These are phyloP conservation scores for Ogataea allantospora DNA, from an alignment of 805 yeast genomes.

Conservation along the genomic window DNA sequence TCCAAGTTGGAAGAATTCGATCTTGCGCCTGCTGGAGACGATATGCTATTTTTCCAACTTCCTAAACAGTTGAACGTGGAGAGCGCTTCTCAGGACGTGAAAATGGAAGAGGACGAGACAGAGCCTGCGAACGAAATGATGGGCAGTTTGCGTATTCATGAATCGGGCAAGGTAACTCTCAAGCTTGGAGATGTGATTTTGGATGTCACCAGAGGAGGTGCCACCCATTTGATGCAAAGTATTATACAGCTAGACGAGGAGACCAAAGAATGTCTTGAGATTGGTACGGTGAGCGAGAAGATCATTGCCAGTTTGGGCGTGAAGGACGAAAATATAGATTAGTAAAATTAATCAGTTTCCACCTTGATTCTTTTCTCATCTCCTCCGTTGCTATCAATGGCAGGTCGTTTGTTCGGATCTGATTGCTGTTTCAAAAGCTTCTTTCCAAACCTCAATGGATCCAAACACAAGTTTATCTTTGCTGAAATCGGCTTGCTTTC, in stretches of 20 bases:
- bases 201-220: constrained; percentile 72
- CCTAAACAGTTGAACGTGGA: constrained; percentile 24
- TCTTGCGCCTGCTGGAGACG: constrained; percentile 9
- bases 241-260: constrained; percentile 45
- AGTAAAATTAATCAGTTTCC: constrained; percentile 7
- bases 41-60: constrained; percentile 30
- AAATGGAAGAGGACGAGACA: constrained; percentile 10
- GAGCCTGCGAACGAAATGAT: constrained; percentile 42
- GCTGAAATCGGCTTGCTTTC: constrained; percentile 63
- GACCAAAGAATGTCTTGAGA: constrained; percentile 40
- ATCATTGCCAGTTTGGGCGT: constrained; percentile 56
- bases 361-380: constrained; percentile 25
- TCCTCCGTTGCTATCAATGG: constrained; percentile 10
- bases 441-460: constrained; percentile 43
- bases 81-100: constrained; percentile 22
- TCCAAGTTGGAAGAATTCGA: constrained; percentile 19
- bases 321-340: constrained; percentile 2
- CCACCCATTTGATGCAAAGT: constrained; percentile 70
- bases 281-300: constrained; percentile 58
- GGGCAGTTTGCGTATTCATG: constrained; percentile 74
- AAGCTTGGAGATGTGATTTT: constrained; percentile 66
- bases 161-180: constrained; percentile 79
- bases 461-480: constrained; percentile 59
- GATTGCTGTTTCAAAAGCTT: constrained; percentile 22
- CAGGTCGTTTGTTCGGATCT: constrained; percentile 10